phyloP scores from a whole-genome alignment of 2,329 filamentous ascomycete genomes.

The Sporothrix brunneoviolacea region DNA sequence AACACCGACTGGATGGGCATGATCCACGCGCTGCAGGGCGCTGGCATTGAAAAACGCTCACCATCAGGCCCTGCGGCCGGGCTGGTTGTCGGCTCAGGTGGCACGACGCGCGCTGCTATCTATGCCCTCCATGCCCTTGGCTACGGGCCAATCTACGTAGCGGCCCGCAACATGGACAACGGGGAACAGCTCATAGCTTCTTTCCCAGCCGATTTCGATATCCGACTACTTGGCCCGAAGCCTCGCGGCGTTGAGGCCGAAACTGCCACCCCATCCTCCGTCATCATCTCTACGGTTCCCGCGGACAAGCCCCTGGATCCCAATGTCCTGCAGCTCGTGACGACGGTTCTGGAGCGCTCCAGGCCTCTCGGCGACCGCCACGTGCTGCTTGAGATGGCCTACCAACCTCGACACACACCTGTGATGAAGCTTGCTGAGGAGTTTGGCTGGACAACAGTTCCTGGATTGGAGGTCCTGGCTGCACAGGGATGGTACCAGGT shows the following conservation, averaged over 20 bases:
- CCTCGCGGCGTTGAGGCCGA: conserved; percentile 37
- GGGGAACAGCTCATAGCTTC: conserved; percentile 59
- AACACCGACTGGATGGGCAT: conserved; percentile 98
- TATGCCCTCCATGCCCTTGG: conserved; percentile 80
- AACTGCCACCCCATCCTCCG: conserved; percentile 47
- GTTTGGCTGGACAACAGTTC: conserved; percentile 73
- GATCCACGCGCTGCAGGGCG: conserved; percentile 66
- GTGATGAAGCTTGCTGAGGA: conserved; percentile 77
- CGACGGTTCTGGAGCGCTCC: conserved; percentile 40
- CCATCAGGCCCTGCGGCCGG: conserved; percentile 42
- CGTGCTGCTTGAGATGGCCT: conserved; percentile 89
- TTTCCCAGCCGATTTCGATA: conserved; percentile 68
- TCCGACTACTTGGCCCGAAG: conserved; percentile 54
- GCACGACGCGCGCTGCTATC: conserved; percentile 85
- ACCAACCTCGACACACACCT: conserved; percentile 77
- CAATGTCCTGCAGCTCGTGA: conserved; percentile 59
- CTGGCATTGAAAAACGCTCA: conserved; percentile 47
- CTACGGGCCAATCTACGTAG: conserved; percentile 78
- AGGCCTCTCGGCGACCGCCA: conserved; percentile 32
- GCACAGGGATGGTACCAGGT: conserved; percentile 88
- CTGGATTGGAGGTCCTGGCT: conserved; percentile 81
- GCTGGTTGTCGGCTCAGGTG: conserved; percentile 84
- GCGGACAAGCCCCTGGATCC: conserved; percentile 77
- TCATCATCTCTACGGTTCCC: conserved; percentile 86
- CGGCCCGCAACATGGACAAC: conserved; percentile 68